Evolutionary conservation across 2,329 filamentous ascomycete species (phyloP), one percentile per base, ranked within the genome.

Genomic region (Trichoderma harzianum): DNA sequence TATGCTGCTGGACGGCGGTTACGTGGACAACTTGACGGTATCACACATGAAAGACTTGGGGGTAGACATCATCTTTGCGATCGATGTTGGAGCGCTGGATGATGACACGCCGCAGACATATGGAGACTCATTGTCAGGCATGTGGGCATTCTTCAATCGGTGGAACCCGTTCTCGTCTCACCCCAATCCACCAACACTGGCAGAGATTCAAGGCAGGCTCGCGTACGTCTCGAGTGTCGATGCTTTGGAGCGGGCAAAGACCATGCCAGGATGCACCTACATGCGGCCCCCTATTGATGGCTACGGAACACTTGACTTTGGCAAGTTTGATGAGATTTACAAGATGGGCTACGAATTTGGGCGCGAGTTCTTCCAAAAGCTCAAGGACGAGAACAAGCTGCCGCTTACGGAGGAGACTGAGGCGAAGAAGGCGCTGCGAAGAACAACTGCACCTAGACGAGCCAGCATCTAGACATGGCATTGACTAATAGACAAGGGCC

Each of bases 241-340:
- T 80, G 96, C 96, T 30, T 86, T 99, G 30, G 96, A 99, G 81
- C 88, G 95, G 47, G 96, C 96, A 28, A 99, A 99, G 86, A 92
- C 87, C 5, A 95, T 92, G 78, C 90, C 94, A 0, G 96, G 96
- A 0, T 98, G 95, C 81, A 86, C 97, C 67, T 99, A 99, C 81
- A 97, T 99, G 93, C 89, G 96, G 1, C 97, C 97, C 5, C 96
- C 96, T 0, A 92, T 99, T 74, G 96, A 98, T 78, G 87, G 89
- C 1, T 99, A 97, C 77, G 96, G 95, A 5, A 99, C 96, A 1
- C 84, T 99, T 34, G 96, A 99, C 72, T 99, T 99, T 84, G 93
- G 91, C 73, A 98, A 97, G 81, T 99, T 99, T 81, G 95, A 98
- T 78, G 97, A 99, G 85, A 95, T 99, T 69, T 97, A 97, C 78